Percentiles rank a stretch among this genome's conserved stretches.
Evolutionary conservation across 192 early-diverging fungal species (phyloP).

Genomic region (Chytriomyces hyalinus): DNA sequence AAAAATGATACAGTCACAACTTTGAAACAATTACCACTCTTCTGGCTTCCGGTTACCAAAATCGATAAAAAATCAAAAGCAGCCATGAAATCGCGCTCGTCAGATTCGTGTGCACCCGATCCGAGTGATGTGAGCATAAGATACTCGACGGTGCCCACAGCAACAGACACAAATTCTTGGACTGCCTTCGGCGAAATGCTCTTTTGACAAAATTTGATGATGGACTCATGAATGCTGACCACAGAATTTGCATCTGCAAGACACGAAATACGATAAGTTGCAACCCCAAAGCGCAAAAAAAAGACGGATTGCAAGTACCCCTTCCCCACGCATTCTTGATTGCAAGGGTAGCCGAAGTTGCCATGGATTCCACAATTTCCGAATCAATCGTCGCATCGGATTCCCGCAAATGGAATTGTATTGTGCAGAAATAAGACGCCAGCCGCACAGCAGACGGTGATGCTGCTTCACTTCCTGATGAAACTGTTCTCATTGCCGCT

Average conservation of each 20-base stretch:
- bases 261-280: not conserved
- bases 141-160: not conserved
- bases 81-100: slow-evolving; percentile 5
- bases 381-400: no score
- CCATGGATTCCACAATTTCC: no score
- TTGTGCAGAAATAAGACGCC: no score
- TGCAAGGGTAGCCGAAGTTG: no score
- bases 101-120: not conserved
- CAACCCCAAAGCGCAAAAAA: no score
- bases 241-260: slow-evolving; percentile 4
- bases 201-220: not conserved
- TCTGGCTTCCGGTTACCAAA: not conserved
- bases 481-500: no score
- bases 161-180: not conserved
- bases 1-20: not conserved
- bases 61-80: not conserved
- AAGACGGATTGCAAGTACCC: not conserved
- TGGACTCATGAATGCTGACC: not conserved
- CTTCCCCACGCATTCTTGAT: slow-evolving; percentile 6
- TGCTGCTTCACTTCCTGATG: no score
- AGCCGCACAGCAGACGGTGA: no score
- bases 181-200: not conserved
- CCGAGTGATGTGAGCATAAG: not conserved
- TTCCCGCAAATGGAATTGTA: no score
- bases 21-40: slow-evolving; percentile 3